Percentiles rank a stretch among this genome's conserved stretches.
These are phyloP conservation scores for Elongisporangium prolatum DNA, from an alignment of 352 stramenopile genomes.

Conservation along the genomic window DNA sequence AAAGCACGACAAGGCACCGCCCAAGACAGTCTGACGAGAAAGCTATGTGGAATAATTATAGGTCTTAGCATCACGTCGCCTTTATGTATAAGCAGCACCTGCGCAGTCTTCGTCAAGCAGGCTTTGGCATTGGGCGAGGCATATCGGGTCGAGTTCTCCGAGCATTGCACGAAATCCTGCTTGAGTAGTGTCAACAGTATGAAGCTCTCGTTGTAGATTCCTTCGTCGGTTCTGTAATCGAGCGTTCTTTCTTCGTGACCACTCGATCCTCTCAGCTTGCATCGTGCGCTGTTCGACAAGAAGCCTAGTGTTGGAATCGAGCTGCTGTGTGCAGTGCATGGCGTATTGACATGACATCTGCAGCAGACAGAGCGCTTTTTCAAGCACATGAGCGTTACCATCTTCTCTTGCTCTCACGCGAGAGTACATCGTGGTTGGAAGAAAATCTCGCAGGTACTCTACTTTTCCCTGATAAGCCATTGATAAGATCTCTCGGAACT, in stretches of 20 bases:
- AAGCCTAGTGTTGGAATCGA: conserved; percentile 27
- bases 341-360: conserved; percentile 69
- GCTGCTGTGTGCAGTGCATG: conserved; percentile 25
- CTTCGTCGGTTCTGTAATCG: conserved; percentile 16
- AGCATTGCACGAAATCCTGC: conserved; percentile 39
- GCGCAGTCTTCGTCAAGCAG: conserved; percentile 4
- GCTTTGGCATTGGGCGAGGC: conserved; percentile 10
- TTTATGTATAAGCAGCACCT: no score
- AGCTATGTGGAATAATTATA: not conserved
- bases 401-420: not conserved
- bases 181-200: conserved; percentile 27
- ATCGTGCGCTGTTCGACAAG: conserved; percentile 3
- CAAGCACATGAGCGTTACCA: not conserved
- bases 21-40: conserved; percentile 3
- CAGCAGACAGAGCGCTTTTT: conserved; percentile 32
- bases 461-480: not conserved
- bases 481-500: not conserved
- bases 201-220: conserved; percentile 27
- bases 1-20: conserved; percentile 17
- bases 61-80: no score
- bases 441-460: not conserved
- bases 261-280: conserved; percentile 5
- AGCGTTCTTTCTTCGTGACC: conserved; percentile 1
- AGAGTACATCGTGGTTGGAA: not conserved
- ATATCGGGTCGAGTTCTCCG: conserved; percentile 26